Evolutionary conservation across 345 rosid species (phyloP).

Genomic region (Citrus inodora): DNA sequence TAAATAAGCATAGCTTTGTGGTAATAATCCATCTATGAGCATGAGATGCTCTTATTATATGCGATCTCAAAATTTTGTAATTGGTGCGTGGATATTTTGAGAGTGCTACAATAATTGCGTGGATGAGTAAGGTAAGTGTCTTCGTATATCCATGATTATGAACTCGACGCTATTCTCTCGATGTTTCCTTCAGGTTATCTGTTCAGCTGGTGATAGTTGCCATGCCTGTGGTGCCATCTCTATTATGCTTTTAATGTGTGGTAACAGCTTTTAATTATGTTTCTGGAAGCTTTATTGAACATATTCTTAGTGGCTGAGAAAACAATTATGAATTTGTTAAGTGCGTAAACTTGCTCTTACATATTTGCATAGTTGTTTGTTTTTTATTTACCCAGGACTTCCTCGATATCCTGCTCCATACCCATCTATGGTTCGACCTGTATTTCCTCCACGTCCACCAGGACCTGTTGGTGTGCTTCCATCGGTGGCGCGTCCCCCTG

Average conservation of each 20-base stretch:
- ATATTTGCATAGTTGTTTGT: slow-evolving; percentile 60
- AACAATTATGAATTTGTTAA: slow-evolving; percentile 18
- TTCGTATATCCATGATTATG: slow-evolving; percentile 46
- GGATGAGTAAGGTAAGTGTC: slow-evolving; percentile 60
- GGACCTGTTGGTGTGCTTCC: slow-evolving; percentile 63
- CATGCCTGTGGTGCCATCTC: slow-evolving; percentile 85
- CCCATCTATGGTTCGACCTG: slow-evolving; percentile 72
- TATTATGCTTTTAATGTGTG: slow-evolving; percentile 87
- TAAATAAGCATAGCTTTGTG: slow-evolving; percentile 28
- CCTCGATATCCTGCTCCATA: slow-evolving; percentile 75
- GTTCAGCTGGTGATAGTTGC: slow-evolving; percentile 89
- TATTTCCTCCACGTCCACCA: slow-evolving; percentile 80
- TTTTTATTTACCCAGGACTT: slow-evolving; percentile 62
- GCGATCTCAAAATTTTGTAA: slow-evolving; percentile 42
- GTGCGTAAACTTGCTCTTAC: slow-evolving; percentile 47
- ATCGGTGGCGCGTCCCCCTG: slow-evolving; percentile 54
- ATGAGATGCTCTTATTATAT: slow-evolving; percentile 46
- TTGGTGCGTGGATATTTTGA: slow-evolving; percentile 55
- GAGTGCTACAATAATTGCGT: slow-evolving; percentile 38
- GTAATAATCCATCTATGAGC: slow-evolving; percentile 33
- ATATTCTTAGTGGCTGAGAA: slow-evolving; percentile 21
- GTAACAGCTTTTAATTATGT: slow-evolving; percentile 59
- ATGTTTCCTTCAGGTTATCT: slow-evolving; percentile 88
- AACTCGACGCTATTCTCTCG: slow-evolving; percentile 54
- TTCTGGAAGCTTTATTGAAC: slow-evolving; percentile 22